Evolutionary conservation across 2,329 filamentous ascomycete genomes (phyloP).

Genomic region (Meredithiella fracta): DNA sequence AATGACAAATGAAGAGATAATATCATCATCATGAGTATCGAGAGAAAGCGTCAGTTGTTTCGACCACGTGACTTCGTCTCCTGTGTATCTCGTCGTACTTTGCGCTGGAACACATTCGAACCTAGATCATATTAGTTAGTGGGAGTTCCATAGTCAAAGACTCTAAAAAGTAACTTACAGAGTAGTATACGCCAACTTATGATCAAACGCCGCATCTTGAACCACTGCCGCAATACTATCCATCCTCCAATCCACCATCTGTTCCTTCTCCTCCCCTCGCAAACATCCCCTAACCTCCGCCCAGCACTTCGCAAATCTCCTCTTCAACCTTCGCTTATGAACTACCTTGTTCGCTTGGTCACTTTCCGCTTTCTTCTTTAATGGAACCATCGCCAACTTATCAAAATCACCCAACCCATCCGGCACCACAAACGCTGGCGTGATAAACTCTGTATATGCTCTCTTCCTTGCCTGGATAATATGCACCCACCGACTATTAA

Average conservation of each 20-base stretch:
- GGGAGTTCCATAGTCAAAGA: no score
- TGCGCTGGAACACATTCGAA: no score
- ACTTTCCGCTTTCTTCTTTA: not conserved
- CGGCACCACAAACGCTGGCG: constrained; percentile 23
- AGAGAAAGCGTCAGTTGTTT: no score
- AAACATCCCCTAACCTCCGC: not conserved
- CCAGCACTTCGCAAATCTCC: constrained; percentile 9
- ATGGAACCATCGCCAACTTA: constrained; percentile 13
- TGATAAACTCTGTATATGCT: constrained; percentile 17
- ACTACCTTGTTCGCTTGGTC: not conserved
- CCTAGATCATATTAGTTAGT: no score
- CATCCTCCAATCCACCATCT: no score
- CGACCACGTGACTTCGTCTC: constrained; percentile 1
- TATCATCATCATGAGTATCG: no score
- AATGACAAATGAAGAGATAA: no score
- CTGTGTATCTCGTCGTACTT: not conserved
- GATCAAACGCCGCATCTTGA: constrained; percentile 1
- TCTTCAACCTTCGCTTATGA: constrained; percentile 4
- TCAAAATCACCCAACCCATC: constrained; percentile 21
- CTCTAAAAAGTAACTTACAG: no score
- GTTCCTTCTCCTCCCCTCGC: not conserved
- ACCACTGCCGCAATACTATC: not conserved
- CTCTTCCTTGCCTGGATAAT: constrained; percentile 7
- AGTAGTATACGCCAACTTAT: constrained; percentile 5
- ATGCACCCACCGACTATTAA: constrained; percentile 8